Evolutionary conservation across 768 basidiomycete genomes (phyloP).

Genomic region (Panaeolus cyanescens): DNA sequence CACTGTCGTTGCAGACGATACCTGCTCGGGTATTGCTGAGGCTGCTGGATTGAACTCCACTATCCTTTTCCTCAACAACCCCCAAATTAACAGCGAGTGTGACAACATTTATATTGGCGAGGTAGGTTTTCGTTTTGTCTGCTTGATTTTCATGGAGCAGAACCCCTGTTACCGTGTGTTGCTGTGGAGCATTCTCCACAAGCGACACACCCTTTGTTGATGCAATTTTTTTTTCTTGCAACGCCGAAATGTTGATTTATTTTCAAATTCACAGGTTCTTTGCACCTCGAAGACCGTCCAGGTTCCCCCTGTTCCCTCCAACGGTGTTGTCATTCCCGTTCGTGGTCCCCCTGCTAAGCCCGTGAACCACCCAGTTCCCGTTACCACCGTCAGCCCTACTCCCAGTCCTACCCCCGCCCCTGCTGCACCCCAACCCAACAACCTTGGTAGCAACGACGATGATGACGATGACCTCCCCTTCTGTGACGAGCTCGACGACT

Average conservation of each 20-base stretch:
- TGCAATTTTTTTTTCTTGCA: neutral
- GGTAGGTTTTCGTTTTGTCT: constrained; percentile 33
- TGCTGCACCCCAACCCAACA: neutral
- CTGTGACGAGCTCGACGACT: constrained; percentile 2
- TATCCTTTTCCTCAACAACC: constrained; percentile 63
- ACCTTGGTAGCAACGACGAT: constrained; percentile 9
- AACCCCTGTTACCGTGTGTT: neutral
- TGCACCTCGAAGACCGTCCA: constrained; percentile 23
- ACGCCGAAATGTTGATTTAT: neutral
- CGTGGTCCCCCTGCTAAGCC: constrained; percentile 12
- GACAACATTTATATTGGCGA: constrained; percentile 60
- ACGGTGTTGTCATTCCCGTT: constrained; percentile 17
- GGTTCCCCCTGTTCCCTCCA: constrained; percentile 23
- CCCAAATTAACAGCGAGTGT: constrained; percentile 55
- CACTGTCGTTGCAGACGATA: constrained; percentile 47
- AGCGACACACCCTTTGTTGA: neutral
- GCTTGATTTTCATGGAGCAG: neutral
- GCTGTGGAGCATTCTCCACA: neutral
- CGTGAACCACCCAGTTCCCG: constrained; percentile 8
- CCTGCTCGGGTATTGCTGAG: constrained; percentile 45
- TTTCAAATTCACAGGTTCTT: constrained; percentile 21
- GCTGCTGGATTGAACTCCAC: constrained; percentile 42
- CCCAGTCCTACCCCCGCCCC: neutral
- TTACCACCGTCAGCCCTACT: neutral
- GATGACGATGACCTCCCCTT: constrained; percentile 1